phyloP scores from a whole-genome alignment of 169 alveolate genomes.

The Hammondia hammondi region DNA sequence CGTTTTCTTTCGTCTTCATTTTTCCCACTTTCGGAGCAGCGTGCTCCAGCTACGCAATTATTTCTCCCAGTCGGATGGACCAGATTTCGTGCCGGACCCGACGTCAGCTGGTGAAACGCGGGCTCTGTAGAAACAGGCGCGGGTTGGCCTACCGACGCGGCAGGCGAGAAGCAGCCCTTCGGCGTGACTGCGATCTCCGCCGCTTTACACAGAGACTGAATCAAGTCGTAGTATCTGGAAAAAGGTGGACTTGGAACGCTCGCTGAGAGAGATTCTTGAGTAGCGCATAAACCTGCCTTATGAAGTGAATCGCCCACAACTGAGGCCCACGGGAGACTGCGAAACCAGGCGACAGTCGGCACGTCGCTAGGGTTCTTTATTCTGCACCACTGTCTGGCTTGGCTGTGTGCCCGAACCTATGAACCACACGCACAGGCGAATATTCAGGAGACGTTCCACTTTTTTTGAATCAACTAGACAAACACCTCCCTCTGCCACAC shows the following conservation, averaged over 20 bases:
- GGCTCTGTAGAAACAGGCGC: neutral
- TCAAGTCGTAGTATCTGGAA: neutral
- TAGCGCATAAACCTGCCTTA: neutral
- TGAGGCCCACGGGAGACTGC: neutral
- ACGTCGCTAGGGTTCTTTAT: slow-evolving; percentile 1
- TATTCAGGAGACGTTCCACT: neutral
- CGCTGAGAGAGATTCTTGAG: neutral
- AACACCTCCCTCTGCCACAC: no score
- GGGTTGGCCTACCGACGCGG: no score
- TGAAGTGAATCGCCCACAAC: neutral
- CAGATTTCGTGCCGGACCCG: no score
- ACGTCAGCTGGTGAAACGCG: no score
- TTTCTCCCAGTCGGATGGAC: no score
- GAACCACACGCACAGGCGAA: no score
- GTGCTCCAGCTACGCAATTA: no score
- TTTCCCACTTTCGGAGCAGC: no score
- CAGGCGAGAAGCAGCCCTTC: no score
- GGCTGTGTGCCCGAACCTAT: slow-evolving; percentile 22
- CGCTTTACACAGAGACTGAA: neutral
- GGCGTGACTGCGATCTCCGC: neutral
- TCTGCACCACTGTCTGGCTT: neutral
- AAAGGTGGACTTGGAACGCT: neutral
- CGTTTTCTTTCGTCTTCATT: no score
- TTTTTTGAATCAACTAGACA: no score
- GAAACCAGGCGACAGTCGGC: slow-evolving; percentile 25